Evolutionary conservation across 2,329 filamentous ascomycete genomes (phyloP).

Genomic region (Aciculosporium take): DNA sequence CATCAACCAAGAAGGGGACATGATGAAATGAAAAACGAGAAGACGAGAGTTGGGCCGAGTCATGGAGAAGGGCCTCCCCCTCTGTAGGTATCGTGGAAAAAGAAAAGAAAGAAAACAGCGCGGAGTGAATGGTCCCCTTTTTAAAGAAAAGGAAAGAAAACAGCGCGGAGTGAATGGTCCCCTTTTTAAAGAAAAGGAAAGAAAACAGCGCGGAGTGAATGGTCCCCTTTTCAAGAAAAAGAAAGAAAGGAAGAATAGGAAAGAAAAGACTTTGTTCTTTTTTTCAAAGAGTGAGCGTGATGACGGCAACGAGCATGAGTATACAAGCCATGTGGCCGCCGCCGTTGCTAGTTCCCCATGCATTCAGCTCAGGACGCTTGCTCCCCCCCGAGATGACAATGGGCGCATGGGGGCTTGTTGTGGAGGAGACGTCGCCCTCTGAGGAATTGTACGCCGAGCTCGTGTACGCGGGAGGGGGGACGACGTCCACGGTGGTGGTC

Average conservation of each 20-base stretch:
- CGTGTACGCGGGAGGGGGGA: slow-evolving; percentile 10
- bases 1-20: slow-evolving; percentile 1
- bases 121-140: no score
- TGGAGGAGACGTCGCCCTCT: slow-evolving; percentile 7
- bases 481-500: slow-evolving; percentile 20
- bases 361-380: slow-evolving; percentile 19
- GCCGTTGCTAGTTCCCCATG: slow-evolving; percentile 16
- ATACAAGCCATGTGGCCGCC: slow-evolving; percentile 20
- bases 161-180: no score
- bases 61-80: no score
- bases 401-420: slow-evolving; percentile 11
- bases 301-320: slow-evolving; percentile 21
- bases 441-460: slow-evolving; percentile 18
- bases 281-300: slow-evolving; percentile 20
- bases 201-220: no score
- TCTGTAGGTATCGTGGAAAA: no score
- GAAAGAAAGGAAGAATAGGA: neutral
- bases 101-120: no score
- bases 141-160: no score
- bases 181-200: no score
- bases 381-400: slow-evolving; percentile 19
- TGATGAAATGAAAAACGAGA: no score
- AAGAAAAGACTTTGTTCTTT: neutral
- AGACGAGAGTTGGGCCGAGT: no score
- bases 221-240: no score